phyloP scores from a whole-genome alignment of 768 basidiomycete genomes.

The Plicaturopsis crispa region DNA sequence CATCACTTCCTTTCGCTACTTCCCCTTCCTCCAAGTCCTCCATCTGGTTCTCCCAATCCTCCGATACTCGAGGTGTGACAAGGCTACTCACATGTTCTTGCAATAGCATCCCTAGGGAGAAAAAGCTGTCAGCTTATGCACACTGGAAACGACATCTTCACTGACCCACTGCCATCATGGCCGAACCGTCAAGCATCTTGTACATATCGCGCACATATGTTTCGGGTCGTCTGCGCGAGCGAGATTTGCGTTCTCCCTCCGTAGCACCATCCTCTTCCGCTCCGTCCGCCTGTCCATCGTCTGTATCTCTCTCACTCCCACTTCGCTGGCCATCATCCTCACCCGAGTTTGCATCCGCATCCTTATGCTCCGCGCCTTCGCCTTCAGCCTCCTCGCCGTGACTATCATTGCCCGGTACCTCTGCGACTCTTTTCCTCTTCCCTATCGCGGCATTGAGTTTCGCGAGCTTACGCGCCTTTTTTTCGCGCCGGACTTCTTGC shows the following conservation, averaged over 20 bases:
- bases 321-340: too few relatives aligned
- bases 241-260: too few relatives aligned
- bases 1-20: slow-evolving; percentile 9
- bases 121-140: slow-evolving; percentile 1
- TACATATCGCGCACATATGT: slow-evolving; percentile 57
- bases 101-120: slow-evolving; percentile 49
- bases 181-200: slow-evolving; percentile 64
- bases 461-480: slow-evolving; percentile 2
- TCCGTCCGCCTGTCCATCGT: too few relatives aligned
- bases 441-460: too few relatives aligned
- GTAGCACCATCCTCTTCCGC: too few relatives aligned
- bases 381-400: slow-evolving; percentile 6
- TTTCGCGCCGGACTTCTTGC: slow-evolving; percentile 18
- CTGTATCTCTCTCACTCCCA: too few relatives aligned
- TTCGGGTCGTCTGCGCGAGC: too few relatives aligned
- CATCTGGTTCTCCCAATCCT: slow-evolving; percentile 32
- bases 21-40: slow-evolving; percentile 6
- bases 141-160: slow-evolving; percentile 1
- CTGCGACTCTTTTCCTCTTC: too few relatives aligned
- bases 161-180: slow-evolving; percentile 65
- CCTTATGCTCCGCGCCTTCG: slow-evolving; percentile 8
- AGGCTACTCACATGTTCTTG: slow-evolving; percentile 53
- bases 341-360: slow-evolving; percentile 6
- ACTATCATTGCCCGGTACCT: too few relatives aligned
- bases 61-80: slow-evolving; percentile 31